phyloP scores from a whole-genome alignment of 2,329 filamentous ascomycete genomes.

The Pezicula carpinea region DNA sequence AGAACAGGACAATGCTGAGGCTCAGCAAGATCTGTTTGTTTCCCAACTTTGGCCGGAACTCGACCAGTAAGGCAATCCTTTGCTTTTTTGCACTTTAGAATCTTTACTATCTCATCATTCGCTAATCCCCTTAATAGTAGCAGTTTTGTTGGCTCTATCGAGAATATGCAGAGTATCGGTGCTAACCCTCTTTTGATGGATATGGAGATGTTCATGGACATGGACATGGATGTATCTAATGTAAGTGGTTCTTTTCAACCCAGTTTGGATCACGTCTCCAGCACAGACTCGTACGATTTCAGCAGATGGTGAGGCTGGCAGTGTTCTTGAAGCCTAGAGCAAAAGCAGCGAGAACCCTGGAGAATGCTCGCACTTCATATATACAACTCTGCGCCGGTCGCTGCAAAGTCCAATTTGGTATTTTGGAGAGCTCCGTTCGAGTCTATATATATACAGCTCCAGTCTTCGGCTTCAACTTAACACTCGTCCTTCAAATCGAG shows the following conservation, averaged over 20 bases:
- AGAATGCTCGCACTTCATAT: no score
- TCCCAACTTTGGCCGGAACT: no score
- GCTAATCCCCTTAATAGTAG: background rate
- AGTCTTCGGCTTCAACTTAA: no score
- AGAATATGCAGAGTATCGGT: constrained; percentile 4
- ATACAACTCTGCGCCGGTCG: no score
- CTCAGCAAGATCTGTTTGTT: constrained; percentile 7
- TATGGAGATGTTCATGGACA: constrained; percentile 8
- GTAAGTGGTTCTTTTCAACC: constrained; percentile 5
- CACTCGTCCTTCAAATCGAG: no score
- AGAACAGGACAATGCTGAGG: constrained; percentile 1
- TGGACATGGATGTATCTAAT: constrained; percentile 9
- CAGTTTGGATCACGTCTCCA: constrained; percentile 7
- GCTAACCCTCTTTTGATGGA: constrained; percentile 11
- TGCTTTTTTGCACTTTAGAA: background rate
- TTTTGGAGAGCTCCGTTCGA: no score
- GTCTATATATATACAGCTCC: no score
- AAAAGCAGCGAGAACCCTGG: no score
- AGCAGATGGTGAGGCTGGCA: background rate
- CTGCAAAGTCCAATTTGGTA: no score
- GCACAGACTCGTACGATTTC: background rate
- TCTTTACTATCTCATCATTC: background rate
- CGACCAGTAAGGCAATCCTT: background rate
- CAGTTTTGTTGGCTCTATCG: constrained; percentile 2
- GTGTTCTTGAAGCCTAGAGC: no score